phyloP scores from a whole-genome alignment of 2,329 filamentous ascomycete species.

The Stachybotrys echinatus region DNA sequence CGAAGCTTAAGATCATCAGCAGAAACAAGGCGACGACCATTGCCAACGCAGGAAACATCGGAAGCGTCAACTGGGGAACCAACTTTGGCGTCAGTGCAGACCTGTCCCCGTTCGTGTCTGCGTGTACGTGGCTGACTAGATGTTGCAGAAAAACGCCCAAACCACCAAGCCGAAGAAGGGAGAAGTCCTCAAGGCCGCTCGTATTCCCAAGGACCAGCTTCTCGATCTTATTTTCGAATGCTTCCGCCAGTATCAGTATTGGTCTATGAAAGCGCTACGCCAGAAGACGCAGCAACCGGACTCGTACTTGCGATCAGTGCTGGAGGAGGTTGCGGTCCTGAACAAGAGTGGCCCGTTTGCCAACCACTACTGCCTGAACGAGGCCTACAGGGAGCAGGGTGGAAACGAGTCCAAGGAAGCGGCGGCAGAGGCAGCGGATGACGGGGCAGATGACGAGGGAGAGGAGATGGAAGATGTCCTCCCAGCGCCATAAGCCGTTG shows the following conservation, averaged over 20 bases:
- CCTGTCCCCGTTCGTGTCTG: not conserved
- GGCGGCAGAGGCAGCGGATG: slow-evolving; percentile 51
- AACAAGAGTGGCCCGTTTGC: slow-evolving; percentile 81
- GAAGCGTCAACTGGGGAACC: slow-evolving; percentile 30
- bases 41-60: slow-evolving; percentile 48
- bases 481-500: slow-evolving; percentile 15
- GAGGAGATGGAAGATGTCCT: slow-evolving; percentile 78
- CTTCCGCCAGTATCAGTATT: slow-evolving; percentile 85
- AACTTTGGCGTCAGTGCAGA: slow-evolving; percentile 51
- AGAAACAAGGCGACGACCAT: slow-evolving; percentile 44
- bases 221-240: slow-evolving; percentile 77
- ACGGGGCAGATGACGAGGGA: slow-evolving; percentile 62
- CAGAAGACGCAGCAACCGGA: slow-evolving; percentile 79
- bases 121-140: slow-evolving; percentile 13
- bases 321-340: slow-evolving; percentile 77
- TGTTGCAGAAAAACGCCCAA: slow-evolving; percentile 44
- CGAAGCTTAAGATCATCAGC: slow-evolving; percentile 45
- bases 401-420: slow-evolving; percentile 44
- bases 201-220: slow-evolving; percentile 84
- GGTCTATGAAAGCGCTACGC: slow-evolving; percentile 86
- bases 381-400: slow-evolving; percentile 36
- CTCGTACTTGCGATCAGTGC: slow-evolving; percentile 79
- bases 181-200: slow-evolving; percentile 75
- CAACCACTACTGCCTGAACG: slow-evolving; percentile 79
- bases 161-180: slow-evolving; percentile 54